Percentiles rank a stretch among this genome's conserved stretches.
Evolutionary conservation across 225 moss, liverwort and hornwort species (phyloP).

Genomic region (Anthoceros angustus): DNA sequence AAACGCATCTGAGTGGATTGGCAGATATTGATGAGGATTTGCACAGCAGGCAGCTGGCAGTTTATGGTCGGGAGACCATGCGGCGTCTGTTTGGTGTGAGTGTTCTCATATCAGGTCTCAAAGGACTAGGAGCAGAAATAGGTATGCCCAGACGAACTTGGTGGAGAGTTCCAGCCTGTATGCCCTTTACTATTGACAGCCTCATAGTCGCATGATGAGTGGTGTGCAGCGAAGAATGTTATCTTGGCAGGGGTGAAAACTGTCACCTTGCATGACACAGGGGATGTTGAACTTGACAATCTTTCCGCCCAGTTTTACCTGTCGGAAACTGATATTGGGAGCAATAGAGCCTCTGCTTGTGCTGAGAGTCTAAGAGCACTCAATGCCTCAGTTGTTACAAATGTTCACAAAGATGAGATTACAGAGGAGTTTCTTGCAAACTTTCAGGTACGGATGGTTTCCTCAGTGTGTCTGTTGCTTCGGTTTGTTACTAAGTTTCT

Average conservation of each 20-base stretch:
- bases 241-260: conserved; percentile 96
- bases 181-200: no score
- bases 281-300: conserved; percentile 63
- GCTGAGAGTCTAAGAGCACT: conserved; percentile 72
- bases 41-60: conserved; percentile 97
- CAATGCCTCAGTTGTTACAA: conserved; percentile 49
- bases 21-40: conserved; percentile 89
- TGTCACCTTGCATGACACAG: conserved; percentile 63
- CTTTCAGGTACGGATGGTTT: conserved; percentile 20
- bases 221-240: conserved; percentile 49
- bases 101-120: conserved; percentile 69
- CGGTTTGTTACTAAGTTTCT: not conserved
- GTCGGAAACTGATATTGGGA: conserved; percentile 52
- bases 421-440: conserved; percentile 36
- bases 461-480: not conserved
- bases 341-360: conserved; percentile 69
- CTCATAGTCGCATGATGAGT: no score
- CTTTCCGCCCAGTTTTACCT: conserved; percentile 74
- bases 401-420: conserved; percentile 34
- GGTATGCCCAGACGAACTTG: not conserved
- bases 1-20: no score
- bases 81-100: conserved; percentile 84
- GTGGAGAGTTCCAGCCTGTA: no score
- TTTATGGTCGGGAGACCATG: conserved; percentile 95
- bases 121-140: conserved; percentile 77